Evolutionary conservation across 2,329 filamentous ascomycete genomes (phyloP), one percentile per base, ranked within the genome.

Genomic region (Pseudocercospora fuligena): DNA sequence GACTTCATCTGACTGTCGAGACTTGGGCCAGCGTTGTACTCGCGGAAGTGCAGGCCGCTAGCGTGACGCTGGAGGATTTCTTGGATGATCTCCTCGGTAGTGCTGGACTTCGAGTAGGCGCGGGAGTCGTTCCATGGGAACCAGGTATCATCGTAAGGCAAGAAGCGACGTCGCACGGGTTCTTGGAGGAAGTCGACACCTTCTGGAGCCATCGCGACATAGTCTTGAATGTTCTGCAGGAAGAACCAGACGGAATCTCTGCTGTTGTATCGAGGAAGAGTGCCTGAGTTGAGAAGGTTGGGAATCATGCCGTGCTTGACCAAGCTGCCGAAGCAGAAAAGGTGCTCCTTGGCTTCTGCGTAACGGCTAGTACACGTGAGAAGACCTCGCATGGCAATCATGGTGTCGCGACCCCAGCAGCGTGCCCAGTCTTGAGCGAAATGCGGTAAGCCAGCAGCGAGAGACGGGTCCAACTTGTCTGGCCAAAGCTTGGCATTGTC

Each of bases 271-370:
- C 95, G 87, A 2, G 95, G 95, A 16, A 90, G 86, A 67, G 90
- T 92, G 6, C 95, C 94, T 66, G 92, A 92, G 70, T 93, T 90
- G 14, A 99, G 85, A 21, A 99, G 85, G 75, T 99, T 99, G 14
- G 95, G 95, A 65, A 99, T 94, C 93, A 98, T 97, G 60, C 95
- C 95, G 74, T 99, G 95, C 83, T 99, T 99, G 72, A 99, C 82
- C 11, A 99, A 94, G 77, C 93, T 97, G 2, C 92, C 94, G 80
- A 99, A 99, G 8, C 94, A 94, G 67, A 93, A 83, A 66, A 99
- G 97, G 75, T 99, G 96, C 78, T 98, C 93, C 75, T 89, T 94
- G 7, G 95, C 95, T 77, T 97, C 94, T 2, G 86, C 88, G 73
- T 91, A 97, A 8, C 95, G 90, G 1, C 93, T 93, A 11, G 94